These are phyloP conservation scores for Penicillium canescens DNA, from an alignment of 495 filamentous ascomycete species.

Conservation along the genomic window DNA sequence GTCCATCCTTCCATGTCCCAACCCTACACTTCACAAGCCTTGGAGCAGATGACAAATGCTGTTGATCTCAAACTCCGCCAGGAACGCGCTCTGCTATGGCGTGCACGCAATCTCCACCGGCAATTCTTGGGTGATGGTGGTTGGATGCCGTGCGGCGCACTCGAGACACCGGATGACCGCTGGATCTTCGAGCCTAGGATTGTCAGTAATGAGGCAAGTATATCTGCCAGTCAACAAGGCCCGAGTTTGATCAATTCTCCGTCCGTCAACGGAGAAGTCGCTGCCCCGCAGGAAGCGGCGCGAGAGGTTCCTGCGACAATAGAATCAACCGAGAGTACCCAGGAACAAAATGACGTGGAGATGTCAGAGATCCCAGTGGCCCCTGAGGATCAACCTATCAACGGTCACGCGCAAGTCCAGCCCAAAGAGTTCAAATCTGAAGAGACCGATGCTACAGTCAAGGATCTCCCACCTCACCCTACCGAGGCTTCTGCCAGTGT, in stretches of 20 bases:
- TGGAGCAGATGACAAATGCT: slow-evolving; percentile 75
- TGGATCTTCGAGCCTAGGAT: slow-evolving; percentile 43
- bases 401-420: slow-evolving; percentile 8
- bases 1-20: slow-evolving; percentile 80
- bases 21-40: slow-evolving; percentile 76
- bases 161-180: slow-evolving; percentile 37
- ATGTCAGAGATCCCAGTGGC: slow-evolving; percentile 40
- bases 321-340: slow-evolving; percentile 4
- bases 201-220: slow-evolving; percentile 14
- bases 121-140: slow-evolving; percentile 76
- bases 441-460: slow-evolving; percentile 39
- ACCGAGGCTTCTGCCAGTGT: slow-evolving; percentile 3
- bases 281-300: slow-evolving; percentile 7
- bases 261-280: slow-evolving; percentile 4
- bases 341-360: slow-evolving; percentile 37
- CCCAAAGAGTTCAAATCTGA: slow-evolving; percentile 38
- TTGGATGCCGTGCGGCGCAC: slow-evolving; percentile 71
- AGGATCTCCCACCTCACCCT: slow-evolving; percentile 39
- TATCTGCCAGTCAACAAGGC: slow-evolving; percentile 17
- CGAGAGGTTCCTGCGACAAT: slow-evolving; percentile 10
- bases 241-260: slow-evolving; percentile 13
- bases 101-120: slow-evolving; percentile 73
- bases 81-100: slow-evolving; percentile 73
- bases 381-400: slow-evolving; percentile 2
- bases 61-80: slow-evolving; percentile 70